phyloP scores from a whole-genome alignment of 805 yeast genomes.

The Kodamaea hsintzibuensis region DNA sequence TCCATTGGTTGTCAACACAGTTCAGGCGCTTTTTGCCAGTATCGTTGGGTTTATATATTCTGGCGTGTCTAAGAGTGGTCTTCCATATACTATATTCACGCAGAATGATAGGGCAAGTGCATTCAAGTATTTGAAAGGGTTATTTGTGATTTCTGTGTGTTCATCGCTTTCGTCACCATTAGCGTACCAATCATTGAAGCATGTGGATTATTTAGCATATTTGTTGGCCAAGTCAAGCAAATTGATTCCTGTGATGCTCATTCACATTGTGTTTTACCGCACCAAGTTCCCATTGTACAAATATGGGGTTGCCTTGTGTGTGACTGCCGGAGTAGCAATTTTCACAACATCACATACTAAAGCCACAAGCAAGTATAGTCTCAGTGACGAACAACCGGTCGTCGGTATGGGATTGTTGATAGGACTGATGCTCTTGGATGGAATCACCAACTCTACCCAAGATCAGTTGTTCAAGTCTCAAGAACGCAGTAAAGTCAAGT shows the following conservation, averaged over 20 bases:
- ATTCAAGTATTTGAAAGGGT: slow-evolving; percentile 28
- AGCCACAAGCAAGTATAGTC: slow-evolving; percentile 18
- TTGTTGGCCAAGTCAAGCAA: slow-evolving; percentile 92
- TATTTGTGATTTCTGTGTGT: slow-evolving; percentile 61
- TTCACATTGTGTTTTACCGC: slow-evolving; percentile 71
- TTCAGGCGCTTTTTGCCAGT: slow-evolving; percentile 75
- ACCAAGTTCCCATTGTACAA: slow-evolving; percentile 73
- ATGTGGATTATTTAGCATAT: slow-evolving; percentile 83
- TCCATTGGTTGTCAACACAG: slow-evolving; percentile 73
- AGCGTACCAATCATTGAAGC: slow-evolving; percentile 72
- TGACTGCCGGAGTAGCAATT: slow-evolving; percentile 78
- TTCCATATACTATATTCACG: slow-evolving; percentile 34
- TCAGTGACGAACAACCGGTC: slow-evolving; percentile 41
- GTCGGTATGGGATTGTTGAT: slow-evolving; percentile 63
- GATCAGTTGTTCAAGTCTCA: slow-evolving; percentile 70
- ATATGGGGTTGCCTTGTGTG: slow-evolving; percentile 72
- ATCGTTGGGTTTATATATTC: slow-evolving; percentile 66
- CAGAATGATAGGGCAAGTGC: slow-evolving; percentile 23
- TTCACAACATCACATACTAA: slow-evolving; percentile 57
- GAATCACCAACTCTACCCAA: slow-evolving; percentile 90
- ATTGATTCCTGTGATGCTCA: slow-evolving; percentile 88
- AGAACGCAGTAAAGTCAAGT: slow-evolving; percentile 19
- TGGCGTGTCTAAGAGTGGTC: slow-evolving; percentile 29
- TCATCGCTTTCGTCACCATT: slow-evolving; percentile 83
- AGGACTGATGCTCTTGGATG: slow-evolving; percentile 77